Conservation (phyloP, 805 yeast genomes). For the Candida xyloterini region DNA sequence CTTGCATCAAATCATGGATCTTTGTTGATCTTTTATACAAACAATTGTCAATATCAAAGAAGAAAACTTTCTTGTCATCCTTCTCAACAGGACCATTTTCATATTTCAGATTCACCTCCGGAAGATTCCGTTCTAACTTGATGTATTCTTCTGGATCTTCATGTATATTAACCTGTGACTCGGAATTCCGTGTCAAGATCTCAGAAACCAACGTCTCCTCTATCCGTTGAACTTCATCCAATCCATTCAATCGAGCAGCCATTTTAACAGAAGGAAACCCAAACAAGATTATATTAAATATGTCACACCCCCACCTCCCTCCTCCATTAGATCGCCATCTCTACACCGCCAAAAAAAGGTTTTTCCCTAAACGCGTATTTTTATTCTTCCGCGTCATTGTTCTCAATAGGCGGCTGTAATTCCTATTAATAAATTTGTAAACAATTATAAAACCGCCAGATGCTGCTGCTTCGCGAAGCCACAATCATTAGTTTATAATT, state of each 20-base stretch:
- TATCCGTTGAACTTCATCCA: conserved; percentile 15
- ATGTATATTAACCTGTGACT: conserved; percentile 13
- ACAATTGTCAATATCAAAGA: conserved; percentile 93
- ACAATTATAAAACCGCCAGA: conserved; percentile 10
- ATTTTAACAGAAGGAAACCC: not conserved
- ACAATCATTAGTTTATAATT: not conserved
- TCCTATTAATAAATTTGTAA: conserved; percentile 3
- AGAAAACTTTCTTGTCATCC: conserved; percentile 45
- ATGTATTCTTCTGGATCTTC: conserved; percentile 14
- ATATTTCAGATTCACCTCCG: conserved; percentile 28
- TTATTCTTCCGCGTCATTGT: conserved; percentile 5
- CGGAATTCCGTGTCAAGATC: conserved; percentile 13
- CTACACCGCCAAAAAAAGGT: not conserved
- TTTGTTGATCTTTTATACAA: conserved; percentile 70
- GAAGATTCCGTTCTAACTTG: conserved; percentile 21
- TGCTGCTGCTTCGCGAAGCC: conserved; percentile 9
- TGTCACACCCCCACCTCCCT: too few relatives aligned
- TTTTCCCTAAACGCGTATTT: not conserved
- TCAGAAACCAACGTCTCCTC: conserved; percentile 10
- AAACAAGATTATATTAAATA: too few relatives aligned
- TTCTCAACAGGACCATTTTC: conserved; percentile 29
- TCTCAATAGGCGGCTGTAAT: conserved; percentile 10
- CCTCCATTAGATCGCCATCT: not conserved
- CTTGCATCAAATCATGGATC: conserved; percentile 87
- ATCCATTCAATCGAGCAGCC: conserved; percentile 15